Base-by-base conservation (phyloP, 2,329 filamentous ascomycete genomes). In the Escovopsis weberi region DNA sequence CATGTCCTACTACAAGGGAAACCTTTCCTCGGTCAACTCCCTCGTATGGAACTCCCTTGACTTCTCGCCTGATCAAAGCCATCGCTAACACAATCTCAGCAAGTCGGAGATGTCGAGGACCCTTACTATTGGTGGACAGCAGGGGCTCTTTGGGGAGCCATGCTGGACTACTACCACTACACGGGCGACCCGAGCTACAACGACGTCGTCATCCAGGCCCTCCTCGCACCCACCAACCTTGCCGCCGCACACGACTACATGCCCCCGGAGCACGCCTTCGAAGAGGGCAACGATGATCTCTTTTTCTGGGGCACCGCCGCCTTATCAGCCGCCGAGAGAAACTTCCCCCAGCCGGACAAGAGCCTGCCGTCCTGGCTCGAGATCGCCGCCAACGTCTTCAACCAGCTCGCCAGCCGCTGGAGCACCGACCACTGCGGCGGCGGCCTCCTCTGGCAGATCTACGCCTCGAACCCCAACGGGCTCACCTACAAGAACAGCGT, bases 401-500 rank as follows among this genome's bases (percentile, higher is more conserved):
- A 87, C 57, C 71, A 73, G 37, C 80, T 87, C 53, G 70, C 69
- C 5, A 59, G 60, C 19, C 75, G 85, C 38, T 91, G 85, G 85
- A 78, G 88, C 56, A 69, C 64, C 0, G 63, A 67, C 0, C 61
- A 65, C 34, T 93, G 85, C 53, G 69, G 68, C 26, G 85, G 85
- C 46, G 86, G 85, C 4, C 63, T 91, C 38, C 69, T 76, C 44
- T 89, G 84, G 84, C 85, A 94, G 64, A 86, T 94, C 50, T 88
- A 80, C 58, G 64, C 72, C 1, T 75, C 73, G 52, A 89, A 93
- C 56, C 65, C 66, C 38, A 78, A 78, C 47, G 86, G 85, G 12
- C 80, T 87, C 57, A 71, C 77, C 54, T 91, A 93, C 72, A 91
- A 88, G 62, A 89, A 89, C 64, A 72, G 78, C 6, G 75, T 88